Conservation (phyloP, 257 asterid genomes). For the Nicotiana sylvestris region DNA sequence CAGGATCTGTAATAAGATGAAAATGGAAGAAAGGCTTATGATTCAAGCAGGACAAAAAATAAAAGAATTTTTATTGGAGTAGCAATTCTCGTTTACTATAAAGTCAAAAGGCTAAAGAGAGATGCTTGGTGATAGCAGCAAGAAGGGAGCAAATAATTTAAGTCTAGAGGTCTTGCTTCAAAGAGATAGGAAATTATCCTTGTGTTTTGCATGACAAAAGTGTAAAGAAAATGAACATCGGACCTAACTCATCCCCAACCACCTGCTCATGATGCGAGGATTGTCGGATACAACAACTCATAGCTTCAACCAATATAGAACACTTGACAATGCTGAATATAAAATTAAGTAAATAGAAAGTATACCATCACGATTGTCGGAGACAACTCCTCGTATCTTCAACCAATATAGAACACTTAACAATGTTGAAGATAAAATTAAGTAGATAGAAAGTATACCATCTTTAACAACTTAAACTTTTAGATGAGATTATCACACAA, state of each 20-base stretch:
- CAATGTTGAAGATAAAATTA: not conserved
- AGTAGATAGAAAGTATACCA: too few species aligned
- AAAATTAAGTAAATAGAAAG: too few species aligned
- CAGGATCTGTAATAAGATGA: too few species aligned
- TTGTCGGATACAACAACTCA: not conserved
- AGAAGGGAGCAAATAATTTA: not conserved
- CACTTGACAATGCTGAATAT: too few species aligned
- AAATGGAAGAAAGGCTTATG: not conserved
- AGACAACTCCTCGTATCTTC: not conserved
- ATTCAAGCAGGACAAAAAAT: not conserved
- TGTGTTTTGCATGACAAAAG: not conserved
- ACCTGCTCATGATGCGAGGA: not conserved
- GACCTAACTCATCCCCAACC: not conserved
- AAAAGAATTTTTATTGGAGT: not conserved
- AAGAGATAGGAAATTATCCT: too few species aligned
- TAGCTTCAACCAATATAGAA: not conserved
- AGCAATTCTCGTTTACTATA: not conserved
- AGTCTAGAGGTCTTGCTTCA: not conserved
- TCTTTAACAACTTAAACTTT: not conserved
- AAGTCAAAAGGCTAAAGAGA: not conserved
- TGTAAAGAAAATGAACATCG: not conserved
- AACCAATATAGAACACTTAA: not conserved
- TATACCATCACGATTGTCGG: too few species aligned
- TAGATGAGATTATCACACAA: not conserved
- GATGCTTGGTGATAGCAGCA: not conserved